Base-by-base conservation (phyloP, 1,284 basidiomycete genomes). In the Puccinia hordei region DNA sequence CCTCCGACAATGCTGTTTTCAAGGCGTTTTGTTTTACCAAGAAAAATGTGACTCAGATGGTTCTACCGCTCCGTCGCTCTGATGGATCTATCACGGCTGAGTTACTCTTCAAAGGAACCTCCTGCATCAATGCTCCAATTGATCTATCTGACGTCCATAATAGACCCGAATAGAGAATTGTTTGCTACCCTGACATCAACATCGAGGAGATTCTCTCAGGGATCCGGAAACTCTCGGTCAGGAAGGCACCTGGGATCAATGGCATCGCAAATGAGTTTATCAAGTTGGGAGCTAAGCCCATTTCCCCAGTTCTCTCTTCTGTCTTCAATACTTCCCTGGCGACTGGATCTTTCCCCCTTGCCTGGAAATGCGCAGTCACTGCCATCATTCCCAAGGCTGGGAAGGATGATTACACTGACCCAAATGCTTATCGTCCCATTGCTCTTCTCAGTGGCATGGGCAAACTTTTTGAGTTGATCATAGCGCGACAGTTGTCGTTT, bases 391-490 rank as follows among this genome's bases (percentile, higher is more conserved):
- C 15, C 27, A 69, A 77, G 35, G 27, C 22, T 9, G 63, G 49
- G 24, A 66, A 68, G n/a, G 27, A 27, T 0, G 75, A 77, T 33
- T 77, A 77, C 59, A 38, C 73, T 35, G 12, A 59, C 30, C 73
- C 73, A 17, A 44, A 17, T 22, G 53, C 73, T 35, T 75, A 75
- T 30, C 33, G 17, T 3, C 73, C 73, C 17, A 75, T 75, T 22
- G 53, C 73, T 22, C 44, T 75, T 15, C 24, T 75, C 17, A 61
- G 15, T 30, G 13, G 22, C 27, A 8, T 75, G 24, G 57, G 53
- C 4, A 75, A 75, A 61, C 6, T 46, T 44, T 46, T 75, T 46
- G 73, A 75, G 22, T 3, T 24, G 5, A 61, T 59, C 19, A 10
- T 75, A 9, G 30, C 44, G 6, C 9, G 24, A 4, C 44, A 33